phyloP scores from a whole-genome alignment of 169 alveolate genomes.

The Fabrea salina region DNA sequence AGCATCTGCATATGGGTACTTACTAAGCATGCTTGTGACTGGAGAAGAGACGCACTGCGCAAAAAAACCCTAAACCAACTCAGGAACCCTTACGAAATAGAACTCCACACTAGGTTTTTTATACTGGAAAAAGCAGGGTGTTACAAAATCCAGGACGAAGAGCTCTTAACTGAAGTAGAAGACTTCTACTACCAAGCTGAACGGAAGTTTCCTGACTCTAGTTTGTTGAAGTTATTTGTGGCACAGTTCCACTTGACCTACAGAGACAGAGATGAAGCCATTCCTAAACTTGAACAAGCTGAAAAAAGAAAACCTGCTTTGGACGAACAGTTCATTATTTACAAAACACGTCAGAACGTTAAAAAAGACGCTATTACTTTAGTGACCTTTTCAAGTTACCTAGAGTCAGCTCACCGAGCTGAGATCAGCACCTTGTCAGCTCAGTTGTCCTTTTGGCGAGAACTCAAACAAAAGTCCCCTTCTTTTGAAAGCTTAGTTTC shows the following conservation, averaged over 20 bases:
- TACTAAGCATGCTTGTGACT: neutral
- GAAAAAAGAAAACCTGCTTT: neutral
- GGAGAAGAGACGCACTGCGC: neutral
- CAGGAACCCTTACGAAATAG: slow-evolving; percentile 5
- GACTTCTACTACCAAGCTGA: slow-evolving; percentile 31
- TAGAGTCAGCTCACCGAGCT: neutral
- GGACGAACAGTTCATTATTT: slow-evolving; percentile 30
- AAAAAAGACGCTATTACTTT: slow-evolving; percentile 21
- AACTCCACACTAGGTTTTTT: slow-evolving; percentile 24
- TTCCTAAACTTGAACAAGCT: slow-evolving; percentile 31
- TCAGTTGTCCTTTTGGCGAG: slow-evolving; percentile 17
- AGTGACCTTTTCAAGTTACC: slow-evolving; percentile 27
- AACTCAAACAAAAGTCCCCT: neutral
- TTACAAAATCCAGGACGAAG: neutral
- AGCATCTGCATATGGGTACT: neutral
- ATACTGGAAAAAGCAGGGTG: slow-evolving; percentile 1
- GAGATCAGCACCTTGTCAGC: neutral
- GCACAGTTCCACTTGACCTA: slow-evolving; percentile 30
- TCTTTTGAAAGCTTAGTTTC: neutral
- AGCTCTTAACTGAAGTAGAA: slow-evolving; percentile 13
- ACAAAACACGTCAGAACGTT: slow-evolving; percentile 18
- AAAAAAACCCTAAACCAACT: neutral
- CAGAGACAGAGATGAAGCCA: slow-evolving; percentile 17
- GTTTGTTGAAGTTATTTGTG: slow-evolving; percentile 10
- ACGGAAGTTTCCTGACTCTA: neutral